Conservation (phyloP, 495 filamentous ascomycete genomes). For the Aspergillus ostianus region DNA sequence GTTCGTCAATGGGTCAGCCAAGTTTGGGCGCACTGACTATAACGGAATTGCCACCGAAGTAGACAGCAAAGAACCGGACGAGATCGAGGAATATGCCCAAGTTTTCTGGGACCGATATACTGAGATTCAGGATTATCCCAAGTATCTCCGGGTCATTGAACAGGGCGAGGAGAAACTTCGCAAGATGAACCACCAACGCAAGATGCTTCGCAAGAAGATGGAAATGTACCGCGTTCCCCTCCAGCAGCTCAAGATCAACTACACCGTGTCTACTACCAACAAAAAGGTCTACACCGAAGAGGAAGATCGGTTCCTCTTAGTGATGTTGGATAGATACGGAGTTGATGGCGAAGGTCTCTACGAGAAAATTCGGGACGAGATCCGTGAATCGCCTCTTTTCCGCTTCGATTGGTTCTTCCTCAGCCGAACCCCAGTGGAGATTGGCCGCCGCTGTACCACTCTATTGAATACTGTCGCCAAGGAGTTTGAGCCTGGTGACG, state of each 20-base stretch:
- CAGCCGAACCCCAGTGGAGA: constrained; percentile 87
- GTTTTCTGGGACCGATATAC: constrained; percentile 93
- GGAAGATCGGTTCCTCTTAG: constrained; percentile 93
- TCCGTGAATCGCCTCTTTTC: constrained; percentile 92
- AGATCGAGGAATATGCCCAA: constrained; percentile 85
- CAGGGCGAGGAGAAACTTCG: constrained; percentile 85
- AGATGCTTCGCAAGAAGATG: constrained; percentile 94
- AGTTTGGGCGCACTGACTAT: constrained; percentile 84
- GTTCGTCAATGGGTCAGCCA: constrained; percentile 91
- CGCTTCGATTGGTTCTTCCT: constrained; percentile 99
- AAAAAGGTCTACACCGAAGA: constrained; percentile 99
- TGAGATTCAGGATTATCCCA: constrained; percentile 82
- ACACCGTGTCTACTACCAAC: constrained; percentile 97
- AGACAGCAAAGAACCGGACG: constrained; percentile 81
- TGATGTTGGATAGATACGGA: constrained; percentile 87
- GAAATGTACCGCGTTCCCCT: constrained; percentile 92
- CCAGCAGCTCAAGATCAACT: constrained; percentile 97
- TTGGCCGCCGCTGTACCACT: constrained; percentile 88
- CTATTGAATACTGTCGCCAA: constrained; percentile 89
- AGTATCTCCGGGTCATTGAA: constrained; percentile 83
- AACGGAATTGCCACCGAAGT: constrained; percentile 83
- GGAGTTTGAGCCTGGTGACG: constrained; percentile 77
- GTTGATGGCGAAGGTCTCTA: constrained; percentile 82
- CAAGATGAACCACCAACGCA: constrained; percentile 87
- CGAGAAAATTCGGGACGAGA: constrained; percentile 85